These are phyloP conservation scores for Volvariella volvacea DNA, from an alignment of 1,284 basidiomycete species.

Conservation along the genomic window DNA sequence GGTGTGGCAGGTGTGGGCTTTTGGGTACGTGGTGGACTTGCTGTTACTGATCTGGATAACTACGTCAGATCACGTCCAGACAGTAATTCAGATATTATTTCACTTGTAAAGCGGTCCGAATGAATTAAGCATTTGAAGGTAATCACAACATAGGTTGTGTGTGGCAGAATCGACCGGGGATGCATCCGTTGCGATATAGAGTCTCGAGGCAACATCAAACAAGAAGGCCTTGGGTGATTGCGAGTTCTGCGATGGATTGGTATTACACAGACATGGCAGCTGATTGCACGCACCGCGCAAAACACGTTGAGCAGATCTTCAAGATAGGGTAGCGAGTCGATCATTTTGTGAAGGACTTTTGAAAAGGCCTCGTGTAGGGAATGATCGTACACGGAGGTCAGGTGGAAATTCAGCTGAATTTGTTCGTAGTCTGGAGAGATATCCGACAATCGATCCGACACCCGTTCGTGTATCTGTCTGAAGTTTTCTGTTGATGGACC, in stretches of 20 bases:
- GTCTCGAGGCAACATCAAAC: constrained; percentile 81
- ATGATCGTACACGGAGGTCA: constrained; percentile 88
- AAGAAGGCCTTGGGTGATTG: constrained; percentile 90
- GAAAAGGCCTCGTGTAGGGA: constrained; percentile 87
- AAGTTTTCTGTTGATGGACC: constrained; percentile 65
- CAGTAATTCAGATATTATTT: constrained; percentile 13
- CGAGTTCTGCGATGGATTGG: constrained; percentile 54
- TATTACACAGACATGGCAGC: constrained; percentile 2
- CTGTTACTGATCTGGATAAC: constrained; percentile 28
- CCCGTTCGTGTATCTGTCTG: constrained; percentile 78
- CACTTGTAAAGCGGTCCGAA: constrained; percentile 84
- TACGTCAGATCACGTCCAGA: constrained; percentile 1
- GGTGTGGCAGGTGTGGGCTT: constrained; percentile 16
- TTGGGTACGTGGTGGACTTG: constrained; percentile 23
- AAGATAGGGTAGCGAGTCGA: constrained; percentile 63
- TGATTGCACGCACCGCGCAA: constrained; percentile 53
- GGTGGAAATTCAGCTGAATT: constrained; percentile 72
- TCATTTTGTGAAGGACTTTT: constrained; percentile 67
- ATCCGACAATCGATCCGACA: constrained; percentile 78
- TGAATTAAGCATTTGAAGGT: constrained; percentile 81
- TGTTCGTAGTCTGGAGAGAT: constrained; percentile 63
- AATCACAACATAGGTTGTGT: constrained; percentile 87
- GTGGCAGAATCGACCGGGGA: constrained; percentile 88
- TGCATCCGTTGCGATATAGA: constrained; percentile 90
- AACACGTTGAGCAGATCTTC: constrained; percentile 81